Base-by-base conservation (phyloP, 2,329 filamentous ascomycete species). In the Leptographium procerum region DNA sequence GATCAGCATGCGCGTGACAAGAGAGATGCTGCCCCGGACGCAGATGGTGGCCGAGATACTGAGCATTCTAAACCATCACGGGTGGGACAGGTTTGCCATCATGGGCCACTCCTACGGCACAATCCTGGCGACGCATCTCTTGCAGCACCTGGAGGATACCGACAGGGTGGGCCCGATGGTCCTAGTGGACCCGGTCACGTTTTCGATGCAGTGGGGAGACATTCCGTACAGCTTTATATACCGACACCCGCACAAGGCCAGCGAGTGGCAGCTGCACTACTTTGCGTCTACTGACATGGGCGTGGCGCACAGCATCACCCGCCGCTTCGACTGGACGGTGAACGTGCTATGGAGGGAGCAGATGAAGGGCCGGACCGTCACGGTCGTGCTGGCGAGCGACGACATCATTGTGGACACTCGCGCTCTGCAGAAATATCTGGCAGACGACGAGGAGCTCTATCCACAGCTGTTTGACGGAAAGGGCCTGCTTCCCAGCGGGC, bases 181-280 rank as follows among this genome's bases (percentile, higher is more conserved):
- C 19, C 54, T 56, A 29, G 43, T 26, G 4, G 54, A 56, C 29
- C 54, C 54, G 1, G 54, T 56, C 26, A 34, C 54, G 43, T 43
- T 56, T 19, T 48, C 54, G 28, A 48, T 56, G 40, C 54, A 56
- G 19, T 56, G 54, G 54, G 54, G 54, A 10, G 29, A 48, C 28
- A 56, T 56, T 8, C 54, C 54, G 10, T 56, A 48, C 54, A 48
- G 28, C 54, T 56, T 56, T 26, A n/a, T 56, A 19, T 56, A 56
- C 54, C 54, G 54, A n/a, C 28, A n/a, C 19, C 54, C 54, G 40
- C 54, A 26, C 16, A 45, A 24, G 19, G 54, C 54, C 7, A 56
- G 54, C 54, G 54, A 56, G 43, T 56, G 54, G 54, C 54, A 56
- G 54, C 54, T 56, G 54, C 54, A 56, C 54, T 56, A 48, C 43